These are phyloP conservation scores for Phytophthora litchii DNA, from an alignment of 352 stramenopile genomes.

Conservation along the genomic window DNA sequence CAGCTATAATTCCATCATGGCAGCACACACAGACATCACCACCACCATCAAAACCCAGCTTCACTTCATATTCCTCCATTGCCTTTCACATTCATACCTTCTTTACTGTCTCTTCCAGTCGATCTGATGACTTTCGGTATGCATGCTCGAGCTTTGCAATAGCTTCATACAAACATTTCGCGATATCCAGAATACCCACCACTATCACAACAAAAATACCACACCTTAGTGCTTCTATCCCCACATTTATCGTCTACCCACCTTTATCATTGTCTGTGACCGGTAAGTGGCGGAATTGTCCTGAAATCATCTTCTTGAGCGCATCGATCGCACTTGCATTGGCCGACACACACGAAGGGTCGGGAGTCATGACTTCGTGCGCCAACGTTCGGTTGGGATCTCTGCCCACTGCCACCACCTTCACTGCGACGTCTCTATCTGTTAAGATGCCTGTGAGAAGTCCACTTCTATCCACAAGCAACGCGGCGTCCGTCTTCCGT, in stretches of 20 bases:
- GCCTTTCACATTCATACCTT: conserved; percentile 49
- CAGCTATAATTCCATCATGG: conserved; percentile 35
- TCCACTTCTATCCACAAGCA: conserved; percentile 90
- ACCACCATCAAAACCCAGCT: neutral
- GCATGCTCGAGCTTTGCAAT: conserved; percentile 96
- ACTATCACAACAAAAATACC: conserved; percentile 50
- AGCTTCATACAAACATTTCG: conserved; percentile 98
- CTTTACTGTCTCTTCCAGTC: conserved; percentile 74
- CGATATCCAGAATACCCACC: conserved; percentile 97
- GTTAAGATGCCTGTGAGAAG: conserved; percentile 95
- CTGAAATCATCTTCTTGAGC: conserved; percentile 97
- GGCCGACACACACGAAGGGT: conserved; percentile 94
- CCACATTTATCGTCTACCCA: conserved; percentile 9
- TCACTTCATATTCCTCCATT: neutral
- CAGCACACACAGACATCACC: conserved; percentile 16
- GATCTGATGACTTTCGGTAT: conserved; percentile 76
- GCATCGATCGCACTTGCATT: conserved; percentile 95
- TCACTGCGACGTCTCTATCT: conserved; percentile 95
- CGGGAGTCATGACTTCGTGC: conserved; percentile 94
- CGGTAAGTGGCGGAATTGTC: conserved; percentile 96
- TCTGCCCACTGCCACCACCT: conserved; percentile 91
- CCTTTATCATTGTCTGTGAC: conserved; percentile 91
- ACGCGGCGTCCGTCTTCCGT: conserved; percentile 91
- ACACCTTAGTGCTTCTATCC: neutral
- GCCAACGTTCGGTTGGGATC: conserved; percentile 80